Evolutionary conservation across 495 filamentous ascomycete species (phyloP).

Genomic region (Penicillium silybi): DNA sequence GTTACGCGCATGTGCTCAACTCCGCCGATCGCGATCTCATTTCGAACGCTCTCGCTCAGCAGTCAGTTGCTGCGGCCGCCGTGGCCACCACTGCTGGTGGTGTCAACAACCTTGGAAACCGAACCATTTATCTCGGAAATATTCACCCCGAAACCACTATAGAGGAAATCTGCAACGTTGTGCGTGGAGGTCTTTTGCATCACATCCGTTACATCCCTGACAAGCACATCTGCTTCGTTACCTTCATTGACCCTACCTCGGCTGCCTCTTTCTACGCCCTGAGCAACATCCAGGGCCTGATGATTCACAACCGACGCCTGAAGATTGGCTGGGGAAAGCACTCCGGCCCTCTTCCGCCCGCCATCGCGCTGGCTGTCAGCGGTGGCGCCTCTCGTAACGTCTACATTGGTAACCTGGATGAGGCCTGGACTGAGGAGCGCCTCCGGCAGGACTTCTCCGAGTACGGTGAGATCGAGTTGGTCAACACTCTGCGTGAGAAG

Average conservation of each 20-base stretch:
- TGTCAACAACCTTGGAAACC: slow-evolving; percentile 94
- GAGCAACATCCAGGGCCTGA: slow-evolving; percentile 93
- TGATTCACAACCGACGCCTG: slow-evolving; percentile 97
- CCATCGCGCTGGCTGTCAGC: slow-evolving; percentile 93
- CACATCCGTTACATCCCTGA: slow-evolving; percentile 99
- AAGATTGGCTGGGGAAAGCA: slow-evolving; percentile 99
- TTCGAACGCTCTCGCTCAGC: slow-evolving; percentile 91
- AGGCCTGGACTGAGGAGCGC: slow-evolving; percentile 94
- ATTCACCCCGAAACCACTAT: slow-evolving; percentile 98
- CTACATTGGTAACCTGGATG: slow-evolving; percentile 95
- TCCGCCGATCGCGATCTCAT: slow-evolving; percentile 93
- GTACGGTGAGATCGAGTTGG: slow-evolving; percentile 96
- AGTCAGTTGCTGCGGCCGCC: slow-evolving; percentile 93
- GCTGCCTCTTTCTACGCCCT: slow-evolving; percentile 97
- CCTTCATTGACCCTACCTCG: slow-evolving; percentile 97
- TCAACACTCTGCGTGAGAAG: slow-evolving; percentile 96
- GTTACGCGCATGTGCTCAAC: slow-evolving; percentile 93
- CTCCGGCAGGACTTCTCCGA: slow-evolving; percentile 95
- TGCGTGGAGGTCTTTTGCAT: slow-evolving; percentile 87
- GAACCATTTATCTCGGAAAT: slow-evolving; percentile 96
- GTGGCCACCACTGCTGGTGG: slow-evolving; percentile 95
- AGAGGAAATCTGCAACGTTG: slow-evolving; percentile 97
- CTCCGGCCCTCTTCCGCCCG: slow-evolving; percentile 92
- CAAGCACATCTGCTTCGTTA: slow-evolving; percentile 99
- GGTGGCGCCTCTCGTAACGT: slow-evolving; percentile 94